Evolutionary conservation across 2,329 filamentous ascomycete species (phyloP), one percentile per base, ranked within the genome.

Genomic region (Colletotrichum costaricense): DNA sequence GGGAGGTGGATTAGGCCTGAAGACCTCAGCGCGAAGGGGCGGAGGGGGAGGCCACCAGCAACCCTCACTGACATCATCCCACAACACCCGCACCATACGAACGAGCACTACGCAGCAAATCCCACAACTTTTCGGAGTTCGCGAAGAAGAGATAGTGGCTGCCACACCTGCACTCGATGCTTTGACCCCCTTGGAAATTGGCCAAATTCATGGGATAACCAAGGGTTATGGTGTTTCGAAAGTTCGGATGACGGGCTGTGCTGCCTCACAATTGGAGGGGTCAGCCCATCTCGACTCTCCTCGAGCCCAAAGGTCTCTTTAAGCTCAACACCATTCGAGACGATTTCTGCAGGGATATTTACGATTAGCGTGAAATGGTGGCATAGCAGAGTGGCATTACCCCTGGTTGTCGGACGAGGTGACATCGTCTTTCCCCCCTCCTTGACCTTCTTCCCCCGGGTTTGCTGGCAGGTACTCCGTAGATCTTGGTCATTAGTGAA

Each of bases 211-310:
- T 72, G 72, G 72, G 38, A 42, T 8, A 16, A 33, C 35, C 66
- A 62, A 52, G 57, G 62, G 69, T 56, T 49, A 22, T 62, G 57
- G 22, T 58, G 68, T 74, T 74, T 72, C 72, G 58, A 72, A 72
- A 58, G 57, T 74, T 72, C 72, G 63, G 67, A 71, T 67, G 71
- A 73, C 42, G 67, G 70, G 72, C 72, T 72, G 63, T 74, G 72
- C 63, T 72, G 68, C 72, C 58, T 74, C 68, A 74, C 49, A 52
- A 58, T 42, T 49, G 58, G 70, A 70, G 60, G 66, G 66, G 64
- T 30, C 42, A 65, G 49, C 71, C 56, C 59, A 64, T 65, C 67
- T 57, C 30, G 30, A 59, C 33, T 63, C 58, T 38, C 35, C 30
- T 33, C 14, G 38, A 19, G 38, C 5, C 38, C 38, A 42, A 42